A percentile compares a stretch with the other conserved stretches of the same genome.
phyloP scores from a whole-genome alignment of 2,329 filamentous ascomycete species.

The Biscogniauxia mediterranea region DNA sequence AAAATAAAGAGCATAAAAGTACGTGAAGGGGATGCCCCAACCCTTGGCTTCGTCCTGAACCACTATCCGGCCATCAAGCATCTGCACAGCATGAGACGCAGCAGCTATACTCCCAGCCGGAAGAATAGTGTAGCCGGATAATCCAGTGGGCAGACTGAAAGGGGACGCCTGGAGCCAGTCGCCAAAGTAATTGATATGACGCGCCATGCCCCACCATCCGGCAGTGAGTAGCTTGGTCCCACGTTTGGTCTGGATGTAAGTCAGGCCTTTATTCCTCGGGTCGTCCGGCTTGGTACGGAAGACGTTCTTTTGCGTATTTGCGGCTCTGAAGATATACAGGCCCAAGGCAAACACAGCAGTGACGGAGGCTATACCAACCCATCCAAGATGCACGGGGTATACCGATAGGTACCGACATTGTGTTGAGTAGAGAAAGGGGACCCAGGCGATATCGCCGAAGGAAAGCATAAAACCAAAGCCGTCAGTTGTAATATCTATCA shows the following conservation, averaged over 20 bases:
- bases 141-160: slow-evolving; percentile 82
- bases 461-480: slow-evolving; percentile 94
- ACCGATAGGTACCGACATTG: slow-evolving; percentile 82
- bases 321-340: slow-evolving; percentile 85
- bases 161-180: slow-evolving; percentile 94
- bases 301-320: slow-evolving; percentile 91
- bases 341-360: slow-evolving; percentile 67
- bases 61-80: slow-evolving; percentile 63
- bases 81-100: slow-evolving; percentile 49
- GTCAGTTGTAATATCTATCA: slow-evolving; percentile 90
- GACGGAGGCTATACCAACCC: slow-evolving; percentile 62
- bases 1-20: slow-evolving; percentile 95
- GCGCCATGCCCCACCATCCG: slow-evolving; percentile 88
- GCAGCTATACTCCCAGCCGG: slow-evolving; percentile 46
- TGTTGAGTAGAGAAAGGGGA: slow-evolving; percentile 84
- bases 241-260: slow-evolving; percentile 80
- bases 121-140: slow-evolving; percentile 72
- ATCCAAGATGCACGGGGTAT: slow-evolving; percentile 76
- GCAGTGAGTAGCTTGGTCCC: slow-evolving; percentile 79
- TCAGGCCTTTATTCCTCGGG: slow-evolving; percentile 73
- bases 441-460: slow-evolving; percentile 90
- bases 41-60: slow-evolving; percentile 71
- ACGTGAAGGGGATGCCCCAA: slow-evolving; percentile 85
- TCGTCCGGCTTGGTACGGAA: slow-evolving; percentile 91
- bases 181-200: slow-evolving; percentile 93